Evolutionary conservation across 1,284 basidiomycete genomes (phyloP), one percentile per base, ranked within the genome.

Genomic region (Cutaneotrichosporon cavernicola): DNA sequence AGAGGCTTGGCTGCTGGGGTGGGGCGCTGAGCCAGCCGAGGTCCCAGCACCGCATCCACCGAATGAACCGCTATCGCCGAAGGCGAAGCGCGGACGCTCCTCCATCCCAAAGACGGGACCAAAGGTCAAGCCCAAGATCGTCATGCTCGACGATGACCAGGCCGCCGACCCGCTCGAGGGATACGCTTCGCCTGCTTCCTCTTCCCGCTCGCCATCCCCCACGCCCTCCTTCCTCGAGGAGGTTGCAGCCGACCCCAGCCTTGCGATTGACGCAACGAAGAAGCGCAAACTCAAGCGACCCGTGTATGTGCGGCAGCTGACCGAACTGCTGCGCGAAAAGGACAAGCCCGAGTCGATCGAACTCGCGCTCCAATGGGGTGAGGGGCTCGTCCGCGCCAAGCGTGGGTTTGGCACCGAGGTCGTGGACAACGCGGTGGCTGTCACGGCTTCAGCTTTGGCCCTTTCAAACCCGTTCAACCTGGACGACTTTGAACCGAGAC

Each of bases 361-460:
- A 72, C 85, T 93, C 78, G 92, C 86, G 1, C 80, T 97, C 21
- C 84, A 85, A 63, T 84, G 83, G 66, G 93, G 90, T 0, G 92
- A 93, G 72, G 87, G 87, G 61, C 80, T 97, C 57, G 88, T 97
- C 30, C 81, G 92, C 58, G 86, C 86, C 69, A 97, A 95, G 80
- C 83, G 84, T 53, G 84, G 83, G 18, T 97, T 89, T 78, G 94
- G 94, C 18, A 87, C 86, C 7, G 62, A 57, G 13, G 38, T 61
- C 91, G 91, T 88, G 66, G 96, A 98, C 79, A 96, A 95, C 72
- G 89, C 92, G 0, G 87, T 90, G 40, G 89, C 93, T 70, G 84
- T 98, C 5, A 85, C 86, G 0, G 86, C 90, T 63, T 87, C 87
- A 0, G 83, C 96, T 4, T 77, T 91, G 21, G 87, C 86, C 1